phyloP scores from a whole-genome alignment of 257 asterid species.

The Avicennia marina region DNA sequence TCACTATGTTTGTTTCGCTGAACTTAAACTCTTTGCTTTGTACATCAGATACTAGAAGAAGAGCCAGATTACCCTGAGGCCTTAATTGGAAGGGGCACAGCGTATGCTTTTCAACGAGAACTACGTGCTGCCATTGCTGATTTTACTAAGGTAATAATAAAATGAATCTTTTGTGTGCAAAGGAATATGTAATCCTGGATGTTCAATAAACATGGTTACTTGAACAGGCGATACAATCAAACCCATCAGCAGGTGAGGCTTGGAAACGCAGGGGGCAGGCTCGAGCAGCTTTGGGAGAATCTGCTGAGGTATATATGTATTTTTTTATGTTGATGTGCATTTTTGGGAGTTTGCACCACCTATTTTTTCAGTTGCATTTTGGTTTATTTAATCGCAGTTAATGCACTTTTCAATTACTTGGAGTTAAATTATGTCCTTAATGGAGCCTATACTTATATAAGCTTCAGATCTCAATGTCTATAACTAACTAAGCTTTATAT shows the following conservation, averaged over 20 bases:
- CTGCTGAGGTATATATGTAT: conserved; percentile 74
- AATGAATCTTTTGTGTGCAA: conserved; percentile 10
- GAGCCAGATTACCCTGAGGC: conserved; percentile 97
- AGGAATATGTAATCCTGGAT: conserved; percentile 12
- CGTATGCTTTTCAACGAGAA: conserved; percentile 96
- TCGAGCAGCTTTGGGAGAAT: conserved; percentile 96
- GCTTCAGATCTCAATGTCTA: too few relatives aligned
- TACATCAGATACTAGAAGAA: conserved; percentile 69
- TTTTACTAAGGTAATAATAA: conserved; percentile 70
- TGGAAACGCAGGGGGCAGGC: conserved; percentile 99
- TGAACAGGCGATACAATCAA: conserved; percentile 77
- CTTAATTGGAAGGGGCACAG: conserved; percentile 96
- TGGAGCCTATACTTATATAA: too few relatives aligned
- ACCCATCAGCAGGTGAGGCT: conserved; percentile 97
- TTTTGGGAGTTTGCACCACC: too few relatives aligned
- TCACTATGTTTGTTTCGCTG: conserved; percentile 9
- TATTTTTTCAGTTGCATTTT: too few relatives aligned
- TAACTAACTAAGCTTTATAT: too few relatives aligned
- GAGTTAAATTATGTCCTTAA: too few relatives aligned
- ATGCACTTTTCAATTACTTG: too few relatives aligned
- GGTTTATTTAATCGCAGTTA: too few relatives aligned
- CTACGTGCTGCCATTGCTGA: conserved; percentile 92
- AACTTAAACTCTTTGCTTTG: conserved; percentile 17
- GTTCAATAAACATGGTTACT: conserved; percentile 19
- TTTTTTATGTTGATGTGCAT: neutral